Conservation (phyloP, 179 eudicot genomes). For the Carnegiea gigantea region DNA sequence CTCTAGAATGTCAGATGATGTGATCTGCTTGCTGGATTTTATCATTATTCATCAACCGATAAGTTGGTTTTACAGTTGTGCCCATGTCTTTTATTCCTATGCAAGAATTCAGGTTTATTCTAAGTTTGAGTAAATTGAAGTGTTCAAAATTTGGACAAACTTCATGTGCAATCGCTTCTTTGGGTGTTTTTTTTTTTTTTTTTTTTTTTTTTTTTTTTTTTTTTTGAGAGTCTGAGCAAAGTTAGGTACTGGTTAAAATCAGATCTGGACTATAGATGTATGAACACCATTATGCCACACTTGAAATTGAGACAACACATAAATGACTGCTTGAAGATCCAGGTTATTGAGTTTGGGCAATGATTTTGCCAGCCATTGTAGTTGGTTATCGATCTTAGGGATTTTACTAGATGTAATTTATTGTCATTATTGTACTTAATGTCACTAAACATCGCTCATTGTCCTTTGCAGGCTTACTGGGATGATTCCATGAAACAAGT, state of each 20-base stretch:
- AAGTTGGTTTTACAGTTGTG: neutral
- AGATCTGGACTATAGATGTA: neutral
- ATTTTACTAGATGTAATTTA: no score
- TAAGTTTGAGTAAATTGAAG: neutral
- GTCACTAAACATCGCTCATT: neutral
- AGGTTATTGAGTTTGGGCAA: no score
- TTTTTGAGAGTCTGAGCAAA: neutral
- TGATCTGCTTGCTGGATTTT: neutral
- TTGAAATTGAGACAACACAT: neutral
- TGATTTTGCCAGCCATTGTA: no score
- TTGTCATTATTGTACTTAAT: neutral
- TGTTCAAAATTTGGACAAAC: neutral
- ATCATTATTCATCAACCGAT: neutral
- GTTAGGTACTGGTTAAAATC: neutral
- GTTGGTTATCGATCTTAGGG: neutral
- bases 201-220: no score
- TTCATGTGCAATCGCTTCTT: neutral
- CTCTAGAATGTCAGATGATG: neutral
- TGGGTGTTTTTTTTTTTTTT: no score
- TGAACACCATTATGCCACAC: neutral
- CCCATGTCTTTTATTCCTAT: neutral
- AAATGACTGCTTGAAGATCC: no score
- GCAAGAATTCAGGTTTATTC: neutral
- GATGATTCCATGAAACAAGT: conserved; percentile 79
- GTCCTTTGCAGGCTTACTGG: conserved; percentile 64